These are phyloP conservation scores for Phytophthora ohioensis DNA, from an alignment of 352 stramenopile genomes.

Conservation along the genomic window DNA sequence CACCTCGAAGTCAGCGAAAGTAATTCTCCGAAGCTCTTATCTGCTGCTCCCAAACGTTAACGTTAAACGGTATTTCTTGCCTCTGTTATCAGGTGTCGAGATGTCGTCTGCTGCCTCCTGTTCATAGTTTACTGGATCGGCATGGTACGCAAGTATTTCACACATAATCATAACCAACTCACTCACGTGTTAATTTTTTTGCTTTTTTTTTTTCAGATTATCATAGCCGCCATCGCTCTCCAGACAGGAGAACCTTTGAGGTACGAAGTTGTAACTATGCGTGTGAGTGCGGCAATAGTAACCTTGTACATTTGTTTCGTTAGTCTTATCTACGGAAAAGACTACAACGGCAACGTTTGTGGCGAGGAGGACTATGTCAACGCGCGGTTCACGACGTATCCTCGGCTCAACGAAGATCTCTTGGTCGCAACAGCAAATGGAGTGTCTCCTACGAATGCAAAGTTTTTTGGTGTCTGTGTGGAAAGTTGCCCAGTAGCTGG, in stretches of 20 bases:
- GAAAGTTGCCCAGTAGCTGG: constrained; percentile 56
- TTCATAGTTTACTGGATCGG: constrained; percentile 90
- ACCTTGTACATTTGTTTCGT: constrained; percentile 1
- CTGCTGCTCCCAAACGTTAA: background rate
- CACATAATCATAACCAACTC: background rate
- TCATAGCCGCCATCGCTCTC: constrained; percentile 71
- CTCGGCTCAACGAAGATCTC: constrained; percentile 85
- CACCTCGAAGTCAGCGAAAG: constrained; percentile 39
- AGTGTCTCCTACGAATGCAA: constrained; percentile 53
- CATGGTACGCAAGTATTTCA: constrained; percentile 53
- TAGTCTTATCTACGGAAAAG: constrained; percentile 81
- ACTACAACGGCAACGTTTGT: constrained; percentile 87
- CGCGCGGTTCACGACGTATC: constrained; percentile 73
- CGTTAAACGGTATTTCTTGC: background rate
- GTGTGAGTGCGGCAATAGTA: background rate
- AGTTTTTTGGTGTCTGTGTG: constrained; percentile 89
- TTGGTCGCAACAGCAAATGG: constrained; percentile 49
- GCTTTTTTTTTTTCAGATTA: constrained; percentile 30
- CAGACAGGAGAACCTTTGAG: constrained; percentile 72
- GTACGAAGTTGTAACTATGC: constrained; percentile 14
- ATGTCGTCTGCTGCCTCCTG: constrained; percentile 80
- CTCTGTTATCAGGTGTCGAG: constrained; percentile 61
- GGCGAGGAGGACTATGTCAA: constrained; percentile 54
- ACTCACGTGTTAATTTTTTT: background rate
- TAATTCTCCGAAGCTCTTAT: constrained; percentile 11